Evolutionary conservation across 129 eudicot species (phyloP).

Genomic region (Pittosporum tobira): DNA sequence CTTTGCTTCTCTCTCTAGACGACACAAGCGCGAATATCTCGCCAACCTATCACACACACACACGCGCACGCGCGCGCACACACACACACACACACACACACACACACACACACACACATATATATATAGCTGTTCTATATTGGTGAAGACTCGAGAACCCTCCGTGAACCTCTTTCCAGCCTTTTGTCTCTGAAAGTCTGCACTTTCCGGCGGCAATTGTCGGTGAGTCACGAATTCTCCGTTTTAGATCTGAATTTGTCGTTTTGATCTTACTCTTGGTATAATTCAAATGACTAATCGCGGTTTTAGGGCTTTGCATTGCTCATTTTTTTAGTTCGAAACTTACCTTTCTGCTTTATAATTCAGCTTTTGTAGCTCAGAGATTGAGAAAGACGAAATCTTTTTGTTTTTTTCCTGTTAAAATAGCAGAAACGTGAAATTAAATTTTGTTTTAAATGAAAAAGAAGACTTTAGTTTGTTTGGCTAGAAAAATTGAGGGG

Average conservation of each 20-base stretch:
- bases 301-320: background rate
- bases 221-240: slow-evolving; percentile 4
- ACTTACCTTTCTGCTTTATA: background rate
- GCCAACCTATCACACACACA: background rate
- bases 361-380: background rate
- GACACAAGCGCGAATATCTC: background rate
- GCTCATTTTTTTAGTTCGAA: background rate
- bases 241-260: background rate
- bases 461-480: background rate
- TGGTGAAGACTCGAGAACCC: background rate
- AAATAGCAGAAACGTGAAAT: background rate
- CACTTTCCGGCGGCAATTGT: slow-evolving; percentile 5
- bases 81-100: background rate
- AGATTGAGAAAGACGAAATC: background rate
- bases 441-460: background rate
- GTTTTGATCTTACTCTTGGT: background rate
- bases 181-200: background rate
- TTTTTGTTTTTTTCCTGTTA: background rate
- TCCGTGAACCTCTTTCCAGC: background rate
- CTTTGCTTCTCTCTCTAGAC: background rate
- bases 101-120: too few species aligned
- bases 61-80: background rate
- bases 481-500: background rate
- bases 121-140: background rate
- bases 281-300: background rate